Percentiles rank a stretch among this genome's conserved stretches.
phyloP scores from a whole-genome alignment of 2,329 filamentous ascomycete species.

The Hypoxylon sp. region DNA sequence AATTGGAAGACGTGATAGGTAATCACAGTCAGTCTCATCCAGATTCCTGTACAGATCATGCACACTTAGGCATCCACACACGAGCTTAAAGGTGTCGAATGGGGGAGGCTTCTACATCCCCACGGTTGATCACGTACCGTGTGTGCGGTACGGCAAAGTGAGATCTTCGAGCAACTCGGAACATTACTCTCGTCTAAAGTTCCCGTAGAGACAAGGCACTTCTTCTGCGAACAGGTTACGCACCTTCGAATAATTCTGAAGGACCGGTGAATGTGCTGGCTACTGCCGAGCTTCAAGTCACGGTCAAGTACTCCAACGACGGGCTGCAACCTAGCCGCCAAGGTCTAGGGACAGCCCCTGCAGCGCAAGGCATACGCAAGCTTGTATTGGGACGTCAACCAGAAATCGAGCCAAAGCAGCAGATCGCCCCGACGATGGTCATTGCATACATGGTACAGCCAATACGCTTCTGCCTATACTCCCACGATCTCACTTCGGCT shows the following conservation, averaged over 20 bases:
- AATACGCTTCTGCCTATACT: slow-evolving; percentile 1
- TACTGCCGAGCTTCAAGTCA: slow-evolving; percentile 3
- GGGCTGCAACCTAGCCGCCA: slow-evolving; percentile 25
- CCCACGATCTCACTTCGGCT: slow-evolving; percentile 8
- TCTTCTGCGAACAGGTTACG: slow-evolving; percentile 6
- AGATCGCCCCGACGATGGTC: slow-evolving; percentile 24
- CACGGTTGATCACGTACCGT: neutral
- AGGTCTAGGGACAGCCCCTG: slow-evolving; percentile 30
- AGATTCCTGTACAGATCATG: slow-evolving; percentile 35
- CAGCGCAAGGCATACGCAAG: slow-evolving; percentile 30
- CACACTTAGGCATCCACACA: slow-evolving; percentile 20
- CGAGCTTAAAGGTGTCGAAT: slow-evolving; percentile 13
- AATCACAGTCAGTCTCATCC: slow-evolving; percentile 26
- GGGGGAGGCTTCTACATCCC: neutral
- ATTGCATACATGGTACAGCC: slow-evolving; percentile 2
- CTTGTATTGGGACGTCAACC: slow-evolving; percentile 21
- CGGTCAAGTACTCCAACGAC: slow-evolving; percentile 27
- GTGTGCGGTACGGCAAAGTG: neutral
- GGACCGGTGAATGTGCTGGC: slow-evolving; percentile 6
- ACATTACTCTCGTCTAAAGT: slow-evolving; percentile 35
- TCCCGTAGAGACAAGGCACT: slow-evolving; percentile 36
- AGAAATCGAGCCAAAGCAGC: slow-evolving; percentile 28
- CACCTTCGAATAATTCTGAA: slow-evolving; percentile 6
- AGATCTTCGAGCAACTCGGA: slow-evolving; percentile 10
- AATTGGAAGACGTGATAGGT: slow-evolving; percentile 30